phyloP scores from a whole-genome alignment of 2,329 filamentous ascomycete species.

The Pyrenochaeta sp. region DNA sequence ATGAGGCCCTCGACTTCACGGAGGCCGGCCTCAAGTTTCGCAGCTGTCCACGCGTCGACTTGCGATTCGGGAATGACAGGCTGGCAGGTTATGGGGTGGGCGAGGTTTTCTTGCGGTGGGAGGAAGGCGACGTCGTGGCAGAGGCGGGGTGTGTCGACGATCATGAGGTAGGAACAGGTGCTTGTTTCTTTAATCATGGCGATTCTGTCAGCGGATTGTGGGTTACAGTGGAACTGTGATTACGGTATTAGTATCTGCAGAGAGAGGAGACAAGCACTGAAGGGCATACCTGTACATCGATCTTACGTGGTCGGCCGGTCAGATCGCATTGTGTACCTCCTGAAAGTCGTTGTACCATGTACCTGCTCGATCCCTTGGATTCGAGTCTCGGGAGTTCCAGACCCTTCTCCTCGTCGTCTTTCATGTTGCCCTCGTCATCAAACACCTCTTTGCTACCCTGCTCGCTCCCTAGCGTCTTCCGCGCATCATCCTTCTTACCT shows the following conservation, averaged over 20 bases:
- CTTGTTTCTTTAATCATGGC: slow-evolving; percentile 92
- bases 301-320: slow-evolving; percentile 79
- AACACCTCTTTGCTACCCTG: slow-evolving; percentile 39
- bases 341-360: slow-evolving; percentile 82
- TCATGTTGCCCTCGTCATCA: slow-evolving; percentile 39
- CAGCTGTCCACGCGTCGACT: slow-evolving; percentile 54
- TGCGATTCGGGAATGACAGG: slow-evolving; percentile 71
- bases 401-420: slow-evolving; percentile 33
- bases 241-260: slow-evolving; percentile 3
- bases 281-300: slow-evolving; percentile 74
- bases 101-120: slow-evolving; percentile 78
- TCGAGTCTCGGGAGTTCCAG: slow-evolving; percentile 70
- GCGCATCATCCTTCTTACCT: slow-evolving; percentile 27
- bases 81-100: slow-evolving; percentile 79
- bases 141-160: slow-evolving; percentile 86
- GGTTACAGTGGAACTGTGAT: slow-evolving; percentile 75
- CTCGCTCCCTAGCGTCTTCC: slow-evolving; percentile 42
- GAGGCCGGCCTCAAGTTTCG: slow-evolving; percentile 42
- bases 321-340: slow-evolving; percentile 87
- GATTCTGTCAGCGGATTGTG: slow-evolving; percentile 77
- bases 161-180: slow-evolving; percentile 92
- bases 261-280: slow-evolving; percentile 9
- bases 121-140: slow-evolving; percentile 88
- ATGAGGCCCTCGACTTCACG: slow-evolving; percentile 38
- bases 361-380: slow-evolving; percentile 82